Base-by-base conservation (phyloP, 2,329 filamentous ascomycete species). In the Dendrostoma leiphaemia region DNA sequence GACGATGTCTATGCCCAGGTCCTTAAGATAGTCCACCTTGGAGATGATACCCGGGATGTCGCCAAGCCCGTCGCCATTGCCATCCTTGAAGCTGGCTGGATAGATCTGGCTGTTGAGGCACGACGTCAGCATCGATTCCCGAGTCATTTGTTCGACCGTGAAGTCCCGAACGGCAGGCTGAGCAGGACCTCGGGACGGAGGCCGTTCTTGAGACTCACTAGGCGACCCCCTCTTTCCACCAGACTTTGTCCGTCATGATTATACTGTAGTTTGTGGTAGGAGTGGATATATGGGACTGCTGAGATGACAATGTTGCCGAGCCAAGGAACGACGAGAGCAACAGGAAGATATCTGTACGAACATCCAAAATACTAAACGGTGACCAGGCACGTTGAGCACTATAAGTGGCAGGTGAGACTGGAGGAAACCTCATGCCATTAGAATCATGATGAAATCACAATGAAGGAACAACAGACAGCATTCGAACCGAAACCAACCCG, bases 21-120 rank as follows among this genome's bases (percentile, higher is more conserved):
- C 67, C 46, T 70, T 69, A 54, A 79, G 65, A 57, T 82, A 82
- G 59, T 80, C 77, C 3, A 83, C 64, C 63, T 80, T 77, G 51
- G 72, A 73, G 15, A 81, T 75, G 59, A 83, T 79, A 34, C 80
- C 79, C 1, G 70, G 71, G 4, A 83, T 69, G 57, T 82, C 79
- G 7, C 79, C 79, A 31, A 80, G 64, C 3, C 79, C 79, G 64
- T 81, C 78, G 46, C 74, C 75, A 48, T 81, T 80, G 59, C 74
- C 76, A 61, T 82, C 79, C 48, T 77, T 76, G 69, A 82, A 83
- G 15, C 74, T 77, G 26, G 80, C 74, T 2, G 79, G 78, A 61
- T 82, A 84, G 59, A 84, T 80, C 61, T 84, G 79, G 60, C 55
- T 57, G 31, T 31, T 4, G 28, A 13, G 17, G 6, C 32, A 35